phyloP scores from a whole-genome alignment of 2,329 filamentous ascomycete species.

The Ascochyta koolunga region DNA sequence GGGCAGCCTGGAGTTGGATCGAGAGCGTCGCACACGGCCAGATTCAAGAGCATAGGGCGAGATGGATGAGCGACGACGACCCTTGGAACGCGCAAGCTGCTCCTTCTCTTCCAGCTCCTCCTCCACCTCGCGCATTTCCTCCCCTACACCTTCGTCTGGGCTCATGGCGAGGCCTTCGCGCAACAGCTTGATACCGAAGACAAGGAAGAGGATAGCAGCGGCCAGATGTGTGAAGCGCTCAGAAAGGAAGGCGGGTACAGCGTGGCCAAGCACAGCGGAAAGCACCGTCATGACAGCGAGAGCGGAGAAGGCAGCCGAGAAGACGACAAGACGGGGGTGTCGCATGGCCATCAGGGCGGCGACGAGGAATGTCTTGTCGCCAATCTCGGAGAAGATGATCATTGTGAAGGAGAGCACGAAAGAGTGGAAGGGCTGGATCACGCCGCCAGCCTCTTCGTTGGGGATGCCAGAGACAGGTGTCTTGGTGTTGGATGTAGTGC shows the following conservation, averaged over 20 bases:
- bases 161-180: constrained; percentile 89
- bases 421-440: constrained; percentile 84
- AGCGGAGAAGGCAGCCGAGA: constrained; percentile 91
- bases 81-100: constrained; percentile 68
- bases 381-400: constrained; percentile 96
- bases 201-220: constrained; percentile 82
- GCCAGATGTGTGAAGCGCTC: constrained; percentile 90
- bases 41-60: constrained; percentile 81
- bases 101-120: constrained; percentile 93
- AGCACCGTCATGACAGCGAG: constrained; percentile 93
- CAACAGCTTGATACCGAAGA: constrained; percentile 85
- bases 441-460: constrained; percentile 60
- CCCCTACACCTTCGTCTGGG: constrained; percentile 86
- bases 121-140: constrained; percentile 98
- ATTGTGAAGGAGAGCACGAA: constrained; percentile 92
- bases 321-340: constrained; percentile 89
- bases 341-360: constrained; percentile 99
- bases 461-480: constrained; percentile 30
- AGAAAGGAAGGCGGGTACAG: constrained; percentile 86
- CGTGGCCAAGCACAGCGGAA: constrained; percentile 89
- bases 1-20: constrained; percentile 77
- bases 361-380: constrained; percentile 98
- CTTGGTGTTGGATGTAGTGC: constrained; percentile 36
- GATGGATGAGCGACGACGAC: constrained; percentile 70
- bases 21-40: constrained; percentile 74